Evolutionary conservation across 73 alveolate genomes (phyloP), one percentile per base, ranked within the genome.

Genomic region (Symbiodinium natans): DNA sequence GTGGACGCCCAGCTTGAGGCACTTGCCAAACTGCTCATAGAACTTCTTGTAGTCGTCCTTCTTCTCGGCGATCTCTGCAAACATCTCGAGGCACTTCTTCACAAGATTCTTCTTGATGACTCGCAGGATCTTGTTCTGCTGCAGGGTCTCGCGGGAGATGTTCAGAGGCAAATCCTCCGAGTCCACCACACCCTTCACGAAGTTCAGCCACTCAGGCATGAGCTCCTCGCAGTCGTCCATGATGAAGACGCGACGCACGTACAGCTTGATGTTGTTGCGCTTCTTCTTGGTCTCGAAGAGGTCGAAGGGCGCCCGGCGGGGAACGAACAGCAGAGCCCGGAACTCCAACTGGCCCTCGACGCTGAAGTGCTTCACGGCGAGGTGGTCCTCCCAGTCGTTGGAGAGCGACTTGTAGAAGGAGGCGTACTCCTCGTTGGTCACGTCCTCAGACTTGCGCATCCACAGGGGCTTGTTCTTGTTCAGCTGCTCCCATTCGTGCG

Each of bases 161-260:
- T 99, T 99, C 83, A 99, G 99, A 41, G 99, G 99, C 82, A 99
- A 99, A 95, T 99, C 99, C 96, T 99, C 99, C 56, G 99, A 99
- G 77, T 99, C 99, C 87, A 99, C 99, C 42, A 99, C 99, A 89
- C 99, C 99, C 99, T 99, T 99, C 99, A 99, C 99, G 99, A 99
- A 99, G 98, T 99, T 99, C 90, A 99, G 99, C 99, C 99, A 99
- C 99, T 99, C 99, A 13, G 99, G 99, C 99, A 99, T 99, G 95
- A 99, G 99, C 98, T 99, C 99, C 83, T 99, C 99, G 99, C 99
- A 99, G 99, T 99, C 99, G 99, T 99, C 99, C 99, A 99, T 99
- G 99, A 99, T 99, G 99, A 99, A 99, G 80, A 99, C 99, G 97
- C 99, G 99, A 92, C 99, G 99, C 99, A 99, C 99, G 95, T 88